phyloP scores from a whole-genome alignment of 176 grass and related monocot genomes.

The Coix lacrymajobi region DNA sequence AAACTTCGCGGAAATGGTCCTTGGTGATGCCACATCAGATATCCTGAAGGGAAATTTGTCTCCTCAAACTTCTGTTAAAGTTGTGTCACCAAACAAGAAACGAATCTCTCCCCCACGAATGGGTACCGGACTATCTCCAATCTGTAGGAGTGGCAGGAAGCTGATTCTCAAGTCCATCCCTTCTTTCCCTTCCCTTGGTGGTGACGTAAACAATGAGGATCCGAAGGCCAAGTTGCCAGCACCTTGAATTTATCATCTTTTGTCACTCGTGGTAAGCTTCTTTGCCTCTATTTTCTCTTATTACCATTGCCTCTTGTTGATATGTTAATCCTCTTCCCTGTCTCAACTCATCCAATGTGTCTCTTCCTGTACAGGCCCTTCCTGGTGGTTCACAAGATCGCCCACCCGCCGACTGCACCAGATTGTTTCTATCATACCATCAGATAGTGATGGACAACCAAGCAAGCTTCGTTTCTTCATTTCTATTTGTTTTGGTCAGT shows the following conservation, averaged over 20 bases:
- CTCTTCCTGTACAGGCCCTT: constrained; percentile 1
- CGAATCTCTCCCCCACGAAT: constrained; percentile 46
- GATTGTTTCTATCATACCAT: not conserved
- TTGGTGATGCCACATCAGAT: constrained; percentile 16
- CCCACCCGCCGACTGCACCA: not conserved
- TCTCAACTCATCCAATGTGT: not conserved
- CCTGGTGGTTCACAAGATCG: not conserved
- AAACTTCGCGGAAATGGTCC: constrained; percentile 32
- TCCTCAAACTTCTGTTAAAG: constrained; percentile 42
- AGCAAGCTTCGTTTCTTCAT: constrained; percentile 9
- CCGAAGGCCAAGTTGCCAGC: constrained; percentile 20
- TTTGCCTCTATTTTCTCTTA: not conserved
- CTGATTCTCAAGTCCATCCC: constrained; percentile 56
- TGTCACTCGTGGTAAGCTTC: not conserved
- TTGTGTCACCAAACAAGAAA: constrained; percentile 56
- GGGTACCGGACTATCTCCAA: constrained; percentile 45
- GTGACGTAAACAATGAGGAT: constrained; percentile 26
- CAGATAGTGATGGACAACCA: constrained; percentile 13
- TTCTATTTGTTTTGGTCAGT: not conserved
- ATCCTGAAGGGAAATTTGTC: constrained; percentile 25
- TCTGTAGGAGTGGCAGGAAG: constrained; percentile 49
- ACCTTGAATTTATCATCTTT: constrained; percentile 31
- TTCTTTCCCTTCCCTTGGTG: constrained; percentile 54
- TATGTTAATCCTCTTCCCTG: not conserved
- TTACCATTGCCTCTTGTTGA: not conserved